Evolutionary conservation across 2,329 filamentous ascomycete species (phyloP), one percentile per base, ranked within the genome.

Genomic region (Fusarium dimerum): DNA sequence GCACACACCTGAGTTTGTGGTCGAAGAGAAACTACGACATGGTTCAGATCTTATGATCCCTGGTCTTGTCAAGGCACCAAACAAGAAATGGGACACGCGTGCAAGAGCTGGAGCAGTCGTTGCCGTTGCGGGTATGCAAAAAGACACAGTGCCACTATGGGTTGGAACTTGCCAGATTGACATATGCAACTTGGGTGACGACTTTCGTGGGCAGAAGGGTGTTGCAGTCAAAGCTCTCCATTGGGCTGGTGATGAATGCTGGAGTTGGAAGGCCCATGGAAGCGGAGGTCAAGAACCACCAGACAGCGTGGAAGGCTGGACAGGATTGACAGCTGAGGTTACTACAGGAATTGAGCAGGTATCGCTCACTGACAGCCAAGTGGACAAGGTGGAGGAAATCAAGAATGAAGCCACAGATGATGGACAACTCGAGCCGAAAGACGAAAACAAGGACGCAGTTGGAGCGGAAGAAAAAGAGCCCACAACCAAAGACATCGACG

Each of bases 11-110:
- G 60, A 63, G 4, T 63, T 59, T 32, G 60, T 63, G 6, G 57
- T 63, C 5, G 60, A 63, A 2, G 60, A 63, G 20, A 63, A 63
- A n/a, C 26, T 63, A 2, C 55, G 49, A 10, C 55, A 61, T 20
- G 60, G 60, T 7, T 55, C 60, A 1, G 60, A 63, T 18, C 40
- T 63, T 39, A 63, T 63, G 60, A 53, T 63, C 15, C 60, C 60
- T 9, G 60, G 60, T 3, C 18, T 63, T 4, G 50, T 63, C 1
- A 63, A 63, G 5, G 55, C 53, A 5, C 53, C 17, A 26, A 46
- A 42, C 20, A 32, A 42, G 20, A 43, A 43, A 40, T 63, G 60
- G 60, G 60, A 63, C 13, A n/a, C 47, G 1, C 46, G 60, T 45
- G 60, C 60, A 12, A 57, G 7, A 12, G 46, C 48, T 10, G 60